Evolutionary conservation across 768 basidiomycete species (phyloP).

Genomic region (Gautieria morchelliformis): DNA sequence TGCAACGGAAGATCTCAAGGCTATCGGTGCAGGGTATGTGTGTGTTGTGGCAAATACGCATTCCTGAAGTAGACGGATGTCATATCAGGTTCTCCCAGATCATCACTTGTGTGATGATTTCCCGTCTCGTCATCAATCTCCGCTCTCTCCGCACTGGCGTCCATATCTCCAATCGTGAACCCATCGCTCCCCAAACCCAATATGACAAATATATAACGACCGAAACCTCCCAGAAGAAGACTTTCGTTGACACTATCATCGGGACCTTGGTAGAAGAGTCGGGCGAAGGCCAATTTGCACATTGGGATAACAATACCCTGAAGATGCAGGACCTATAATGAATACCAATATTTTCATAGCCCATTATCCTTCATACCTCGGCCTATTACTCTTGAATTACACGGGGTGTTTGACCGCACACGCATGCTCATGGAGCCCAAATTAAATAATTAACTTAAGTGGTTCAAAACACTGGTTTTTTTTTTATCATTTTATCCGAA

Average conservation of each 20-base stretch:
- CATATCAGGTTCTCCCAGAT: slow-evolving; percentile 3
- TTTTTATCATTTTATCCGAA: no score
- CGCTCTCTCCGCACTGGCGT: not conserved
- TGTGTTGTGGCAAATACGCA: not conserved
- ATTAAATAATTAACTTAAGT: no score
- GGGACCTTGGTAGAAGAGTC: not conserved
- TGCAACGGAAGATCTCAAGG: slow-evolving; percentile 7
- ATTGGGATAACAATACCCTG: no score
- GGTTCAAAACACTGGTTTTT: no score
- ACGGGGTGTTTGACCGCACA: no score
- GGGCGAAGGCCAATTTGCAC: no score
- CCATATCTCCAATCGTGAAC: no score
- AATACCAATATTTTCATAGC: no score
- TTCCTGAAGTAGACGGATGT: not conserved
- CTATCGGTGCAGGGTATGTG: slow-evolving; percentile 6
- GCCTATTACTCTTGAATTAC: no score
- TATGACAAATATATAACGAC: not conserved
- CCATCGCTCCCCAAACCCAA: not conserved
- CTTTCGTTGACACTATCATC: not conserved
- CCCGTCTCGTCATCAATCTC: slow-evolving; percentile 8
- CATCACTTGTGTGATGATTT: slow-evolving; percentile 7
- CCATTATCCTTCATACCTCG: no score
- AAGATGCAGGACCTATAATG: no score
- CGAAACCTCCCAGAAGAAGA: not conserved
- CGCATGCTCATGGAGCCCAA: no score